phyloP scores from a whole-genome alignment of 345 rosid species.

The Hypericum perforatum region DNA sequence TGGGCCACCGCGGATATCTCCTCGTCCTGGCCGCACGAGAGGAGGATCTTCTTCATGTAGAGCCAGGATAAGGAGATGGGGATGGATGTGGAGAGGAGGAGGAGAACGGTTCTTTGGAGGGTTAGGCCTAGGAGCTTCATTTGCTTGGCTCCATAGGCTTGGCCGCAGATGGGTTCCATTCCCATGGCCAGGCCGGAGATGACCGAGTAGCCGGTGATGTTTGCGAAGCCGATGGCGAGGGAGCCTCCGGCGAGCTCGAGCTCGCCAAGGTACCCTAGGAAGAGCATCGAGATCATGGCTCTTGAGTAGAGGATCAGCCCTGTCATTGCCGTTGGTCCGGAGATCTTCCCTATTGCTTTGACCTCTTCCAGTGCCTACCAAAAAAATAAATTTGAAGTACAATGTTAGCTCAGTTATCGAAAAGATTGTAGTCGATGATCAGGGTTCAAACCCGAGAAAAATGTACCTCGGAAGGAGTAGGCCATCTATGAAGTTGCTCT shows the following conservation, averaged over 20 bases:
- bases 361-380: conserved; percentile 79
- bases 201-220: conserved; percentile 95
- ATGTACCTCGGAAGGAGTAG: conserved; percentile 69
- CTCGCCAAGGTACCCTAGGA: conserved; percentile 93
- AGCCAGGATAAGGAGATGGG: conserved; percentile 86
- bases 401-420: neutral
- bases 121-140: conserved; percentile 81
- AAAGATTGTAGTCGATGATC: neutral
- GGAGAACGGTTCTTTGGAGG: conserved; percentile 86
- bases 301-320: conserved; percentile 83
- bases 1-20: conserved; percentile 67
- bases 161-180: conserved; percentile 98
- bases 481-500: conserved; percentile 46
- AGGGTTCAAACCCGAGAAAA: too few relatives aligned
- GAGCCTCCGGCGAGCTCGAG: conserved; percentile 95
- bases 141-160: conserved; percentile 94
- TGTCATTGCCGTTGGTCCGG: conserved; percentile 74
- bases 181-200: conserved; percentile 99
- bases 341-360: conserved; percentile 78
- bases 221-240: conserved; percentile 87
- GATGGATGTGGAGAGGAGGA: conserved; percentile 67
- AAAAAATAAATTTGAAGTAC: conserved; percentile 17
- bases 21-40: conserved; percentile 77
- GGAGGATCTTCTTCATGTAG: conserved; percentile 58
- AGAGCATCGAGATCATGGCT: conserved; percentile 96